A percentile compares a stretch with the other conserved stretches of the same genome.
phyloP scores from a whole-genome alignment of 1,284 basidiomycete genomes.

The Neonothopanus nambi region DNA sequence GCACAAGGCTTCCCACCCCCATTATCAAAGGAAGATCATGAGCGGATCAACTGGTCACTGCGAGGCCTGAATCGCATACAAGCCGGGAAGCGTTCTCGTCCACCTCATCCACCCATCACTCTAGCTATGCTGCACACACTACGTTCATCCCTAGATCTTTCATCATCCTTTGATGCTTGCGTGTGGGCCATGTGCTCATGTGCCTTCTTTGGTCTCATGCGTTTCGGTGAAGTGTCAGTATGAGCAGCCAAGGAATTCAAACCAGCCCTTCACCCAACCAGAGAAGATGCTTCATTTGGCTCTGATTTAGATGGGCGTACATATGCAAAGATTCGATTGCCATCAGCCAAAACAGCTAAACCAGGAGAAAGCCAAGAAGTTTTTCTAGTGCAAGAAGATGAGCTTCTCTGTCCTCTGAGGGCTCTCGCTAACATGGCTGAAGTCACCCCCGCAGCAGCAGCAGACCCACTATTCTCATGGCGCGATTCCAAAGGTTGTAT shows the following conservation, averaged over 20 bases:
- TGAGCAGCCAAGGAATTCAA: no score
- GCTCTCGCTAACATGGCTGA: slow-evolving; percentile 31
- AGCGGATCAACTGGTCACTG: no score
- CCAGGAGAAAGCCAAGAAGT: no score
- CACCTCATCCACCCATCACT: background rate
- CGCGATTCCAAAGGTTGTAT: no score
- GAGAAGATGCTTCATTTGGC: slow-evolving; percentile 16
- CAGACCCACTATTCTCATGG: slow-evolving; percentile 34
- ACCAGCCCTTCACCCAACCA: no score
- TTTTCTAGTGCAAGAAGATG: slow-evolving; percentile 22
- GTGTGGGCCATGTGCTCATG: no score
- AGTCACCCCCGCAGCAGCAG: slow-evolving; percentile 26
- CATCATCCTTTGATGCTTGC: no score
- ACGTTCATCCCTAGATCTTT: background rate
- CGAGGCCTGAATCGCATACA: no score
- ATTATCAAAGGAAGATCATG: no score
- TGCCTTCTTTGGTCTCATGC: no score
- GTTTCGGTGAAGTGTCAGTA: no score
- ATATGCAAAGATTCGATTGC: slow-evolving; percentile 29
- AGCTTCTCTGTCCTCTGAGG: slow-evolving; percentile 27
- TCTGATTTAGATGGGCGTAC: slow-evolving; percentile 22
- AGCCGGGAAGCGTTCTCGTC: background rate
- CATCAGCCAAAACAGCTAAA: slow-evolving; percentile 36
- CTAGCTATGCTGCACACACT: background rate
- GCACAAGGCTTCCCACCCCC: no score